Conservation (phyloP, 208 protist species). For the Crithidia expoeki region DNA sequence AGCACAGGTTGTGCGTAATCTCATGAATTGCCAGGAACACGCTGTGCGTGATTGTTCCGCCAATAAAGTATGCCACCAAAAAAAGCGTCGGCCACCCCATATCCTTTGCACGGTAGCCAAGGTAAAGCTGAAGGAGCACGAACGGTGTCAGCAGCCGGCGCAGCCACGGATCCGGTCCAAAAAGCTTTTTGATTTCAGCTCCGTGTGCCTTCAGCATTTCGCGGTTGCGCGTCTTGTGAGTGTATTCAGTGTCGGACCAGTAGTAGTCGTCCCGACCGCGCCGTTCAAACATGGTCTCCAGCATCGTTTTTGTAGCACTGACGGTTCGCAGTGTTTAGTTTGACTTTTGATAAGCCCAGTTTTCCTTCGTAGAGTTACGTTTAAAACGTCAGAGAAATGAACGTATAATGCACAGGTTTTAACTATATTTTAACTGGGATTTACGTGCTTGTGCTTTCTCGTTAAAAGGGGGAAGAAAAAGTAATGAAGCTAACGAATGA, state of each 20-base stretch:
- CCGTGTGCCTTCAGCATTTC: constrained; percentile 83
- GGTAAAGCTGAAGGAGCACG: constrained; percentile 67
- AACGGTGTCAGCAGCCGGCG: constrained; percentile 47
- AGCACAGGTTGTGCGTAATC: constrained; percentile 89
- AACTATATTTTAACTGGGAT: too few species aligned
- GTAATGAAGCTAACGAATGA: too few species aligned
- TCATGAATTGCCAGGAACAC: constrained; percentile 92
- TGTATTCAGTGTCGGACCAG: constrained; percentile 70
- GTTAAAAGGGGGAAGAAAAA: too few species aligned
- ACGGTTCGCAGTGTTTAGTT: not conserved
- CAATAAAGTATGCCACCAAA: constrained; percentile 76
- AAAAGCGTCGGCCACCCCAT: constrained; percentile 73
- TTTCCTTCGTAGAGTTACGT: too few species aligned
- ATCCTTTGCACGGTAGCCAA: constrained; percentile 57
- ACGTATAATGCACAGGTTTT: too few species aligned
- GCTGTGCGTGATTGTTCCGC: constrained; percentile 83
- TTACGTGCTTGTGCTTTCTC: too few species aligned
- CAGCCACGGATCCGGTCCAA: constrained; percentile 66
- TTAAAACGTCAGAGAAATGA: not conserved
- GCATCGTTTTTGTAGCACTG: too few species aligned
- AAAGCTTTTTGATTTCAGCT: constrained; percentile 79
- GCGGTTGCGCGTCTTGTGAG: constrained; percentile 67
- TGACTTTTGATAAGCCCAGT: not conserved
- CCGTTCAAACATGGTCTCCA: constrained; percentile 32
- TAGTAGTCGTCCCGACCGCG: constrained; percentile 66